Conservation (phyloP, 495 filamentous ascomycete species). For the Aspergillus ellipticus region DNA sequence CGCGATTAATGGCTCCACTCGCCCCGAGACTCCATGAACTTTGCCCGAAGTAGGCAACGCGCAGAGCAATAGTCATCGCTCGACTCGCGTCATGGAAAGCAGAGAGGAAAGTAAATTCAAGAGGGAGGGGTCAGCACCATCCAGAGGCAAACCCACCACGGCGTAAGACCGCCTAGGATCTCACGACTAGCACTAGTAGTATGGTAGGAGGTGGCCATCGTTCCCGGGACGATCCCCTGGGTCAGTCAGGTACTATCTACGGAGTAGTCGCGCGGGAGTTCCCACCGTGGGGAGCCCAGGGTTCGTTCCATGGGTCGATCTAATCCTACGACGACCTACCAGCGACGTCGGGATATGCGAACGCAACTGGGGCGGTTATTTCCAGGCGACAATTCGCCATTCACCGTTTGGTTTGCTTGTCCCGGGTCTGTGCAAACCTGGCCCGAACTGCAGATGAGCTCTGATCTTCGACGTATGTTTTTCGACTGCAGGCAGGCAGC, state of each 20-base stretch:
- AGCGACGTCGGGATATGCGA: no score
- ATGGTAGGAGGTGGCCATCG: no score
- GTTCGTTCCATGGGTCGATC: background rate
- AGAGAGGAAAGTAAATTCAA: background rate
- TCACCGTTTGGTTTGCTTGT: background rate
- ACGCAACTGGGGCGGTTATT: no score
- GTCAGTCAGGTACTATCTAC: background rate
- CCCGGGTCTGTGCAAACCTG: slow-evolving; percentile 2
- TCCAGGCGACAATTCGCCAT: no score
- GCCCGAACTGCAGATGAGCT: background rate
- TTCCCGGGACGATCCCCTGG: background rate
- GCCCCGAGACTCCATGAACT: background rate
- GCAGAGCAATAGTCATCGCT: background rate
- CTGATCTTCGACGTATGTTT: background rate
- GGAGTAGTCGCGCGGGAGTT: background rate
- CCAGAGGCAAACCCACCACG: background rate
- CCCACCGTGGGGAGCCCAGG: slow-evolving; percentile 1
- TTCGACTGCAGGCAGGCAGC: slow-evolving; percentile 2
- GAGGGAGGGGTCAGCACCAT: background rate
- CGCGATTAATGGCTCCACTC: slow-evolving; percentile 6
- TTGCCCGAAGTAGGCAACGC: background rate
- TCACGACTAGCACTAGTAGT: no score
- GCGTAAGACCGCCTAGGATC: no score
- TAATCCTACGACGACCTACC: background rate
- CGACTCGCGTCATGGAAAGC: background rate